Base-by-base conservation (phyloP, 768 basidiomycete genomes). In the Daedalea quercina region DNA sequence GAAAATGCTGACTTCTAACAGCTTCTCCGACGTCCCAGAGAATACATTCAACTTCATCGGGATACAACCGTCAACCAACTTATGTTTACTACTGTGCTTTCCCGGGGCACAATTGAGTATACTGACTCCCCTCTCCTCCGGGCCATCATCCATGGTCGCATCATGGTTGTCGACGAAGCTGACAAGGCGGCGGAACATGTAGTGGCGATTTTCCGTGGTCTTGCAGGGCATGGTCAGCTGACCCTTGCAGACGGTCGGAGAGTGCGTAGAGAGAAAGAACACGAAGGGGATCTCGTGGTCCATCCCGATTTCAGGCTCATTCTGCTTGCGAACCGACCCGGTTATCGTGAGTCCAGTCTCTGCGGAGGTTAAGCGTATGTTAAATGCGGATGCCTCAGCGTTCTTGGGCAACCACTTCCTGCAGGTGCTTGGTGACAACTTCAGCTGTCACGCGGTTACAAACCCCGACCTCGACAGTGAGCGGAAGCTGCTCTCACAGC, bases 131-230 rank as follows among this genome's bases (percentile, higher is more conserved):
- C 83, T 25, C 76, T 86, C 24, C 74, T 86, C 9, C 77, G 82
- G 22, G 84, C 82, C 1, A 80, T 84, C 51, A 74, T 68, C 17
- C 71, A 70, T 56, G 83, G 84, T 0, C 79, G 84, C 9, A 71
- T 81, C n/a, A 81, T 86, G 55, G 77, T 86, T 60, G 77, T 85
- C 45, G 83, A 86, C 61, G 83, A 86, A 59, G 84, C 82, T 3
- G 84, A 86, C 66, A 86, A 86, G 65, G 84, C 83, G 8, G 81
- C 83, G 8, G 84, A 86, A 60, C 82, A 86, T 54, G 84, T 86
- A 47, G 82, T 84, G 20, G 82, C 84, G 7, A 77, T 86, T 47
- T 84, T 86, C 76, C 73, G 81, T 25, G 84, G 82, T 63, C 74
- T 86, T 23, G 83, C 82, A 3, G 79, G 82, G 2, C 81, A 84